Evolutionary conservation across 148 eudicot species (phyloP), one percentile per base, ranked within the genome.

Genomic region (Chenopodium album): DNA sequence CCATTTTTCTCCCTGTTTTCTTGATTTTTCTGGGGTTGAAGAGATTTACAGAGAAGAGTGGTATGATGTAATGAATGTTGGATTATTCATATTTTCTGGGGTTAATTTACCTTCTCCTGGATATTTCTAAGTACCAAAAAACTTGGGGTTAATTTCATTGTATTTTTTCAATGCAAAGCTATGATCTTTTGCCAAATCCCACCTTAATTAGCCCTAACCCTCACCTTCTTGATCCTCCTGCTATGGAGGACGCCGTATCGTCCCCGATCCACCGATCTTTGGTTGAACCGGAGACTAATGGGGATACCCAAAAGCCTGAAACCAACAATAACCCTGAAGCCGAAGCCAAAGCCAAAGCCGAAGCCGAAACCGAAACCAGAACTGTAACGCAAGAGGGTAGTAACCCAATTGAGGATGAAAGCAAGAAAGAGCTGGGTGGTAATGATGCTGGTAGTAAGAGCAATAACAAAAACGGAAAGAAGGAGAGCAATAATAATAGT

Each of bases 231-330:
- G 89, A 87, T 86, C 88, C 67, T 73, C 78, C 80, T 46, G 76
- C 88, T 84, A 89, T 90, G 94, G 47, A 87, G 29, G 89, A 81
- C 79, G 68, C 85, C 20, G 82, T 86, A 48, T 82, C 89, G 22
- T 41, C 90, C 63, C 90, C 92, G 96, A 92, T 92, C 94, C 92
- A 82, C 41, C 75, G 84, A 48, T 79, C 82, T 26, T 54, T 64
- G 54, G 79, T 19, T 60, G 71, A 47, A 20, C 59, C 59, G 17
- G 87, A 75, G 59, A 26, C 72, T 34, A 79, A 84, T 80, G 86
- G 86, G 19, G 85, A 76, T 81, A 59, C 79, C 37, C 80, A 37
- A 13, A 83, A 75, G 69, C 82, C 85, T 41, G 84, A 75, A 75
- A 29, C 56, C 80, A 79, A 73, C 52, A n/a, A 80, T 17, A 71